Evolutionary conservation across 768 basidiomycete genomes (phyloP), one percentile per base, ranked within the genome.

Genomic region (Calocybe gangraenosa): DNA sequence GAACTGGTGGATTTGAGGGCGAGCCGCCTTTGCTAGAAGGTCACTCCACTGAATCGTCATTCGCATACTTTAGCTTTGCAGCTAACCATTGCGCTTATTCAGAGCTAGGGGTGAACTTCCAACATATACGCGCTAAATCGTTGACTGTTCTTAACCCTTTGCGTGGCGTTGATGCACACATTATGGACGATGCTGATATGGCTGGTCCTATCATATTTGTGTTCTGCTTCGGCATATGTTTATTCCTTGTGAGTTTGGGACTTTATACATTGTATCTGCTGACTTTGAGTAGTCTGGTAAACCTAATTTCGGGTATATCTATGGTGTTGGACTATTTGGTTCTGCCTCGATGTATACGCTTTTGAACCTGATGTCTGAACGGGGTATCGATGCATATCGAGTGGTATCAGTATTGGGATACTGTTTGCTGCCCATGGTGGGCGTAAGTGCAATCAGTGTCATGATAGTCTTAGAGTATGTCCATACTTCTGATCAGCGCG

Each of bases 111-210:
- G 94, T 99, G 63, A 98, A 99, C 69, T 96, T 98, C 55, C 81
- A 83, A 28, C 96, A 99, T 62, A 98, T 99, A 66, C 80, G 87
- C 28, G 83, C 80, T 46, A 99, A 98, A 71, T 90, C 93, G 18
- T 66, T 94, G 66, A 93, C 96, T 0, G 96, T 98, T 7, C 80
- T 99, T 40, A 98, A 99, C 58, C 96, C 96, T 3, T 69, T 98
- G 17, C 76, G 80, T 47, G 73, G 73, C 40, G 79, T 94, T 23
- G 86, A 96, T 50, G 89, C 87, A 51, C 85, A 78, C 47, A 98
- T 99, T 48, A 99, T 99, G 96, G 96, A 99, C 65, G 96, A 99
- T 57, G 94, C 95, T 17, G 96, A 99, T 67, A 76, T 99, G 22
- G 93, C 95, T 7, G 96, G 96, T 0, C 96, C 96, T 7, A 79